Evolutionary conservation across 306 rosid species (phyloP).

Genomic region (Phaseolus lunatus): DNA sequence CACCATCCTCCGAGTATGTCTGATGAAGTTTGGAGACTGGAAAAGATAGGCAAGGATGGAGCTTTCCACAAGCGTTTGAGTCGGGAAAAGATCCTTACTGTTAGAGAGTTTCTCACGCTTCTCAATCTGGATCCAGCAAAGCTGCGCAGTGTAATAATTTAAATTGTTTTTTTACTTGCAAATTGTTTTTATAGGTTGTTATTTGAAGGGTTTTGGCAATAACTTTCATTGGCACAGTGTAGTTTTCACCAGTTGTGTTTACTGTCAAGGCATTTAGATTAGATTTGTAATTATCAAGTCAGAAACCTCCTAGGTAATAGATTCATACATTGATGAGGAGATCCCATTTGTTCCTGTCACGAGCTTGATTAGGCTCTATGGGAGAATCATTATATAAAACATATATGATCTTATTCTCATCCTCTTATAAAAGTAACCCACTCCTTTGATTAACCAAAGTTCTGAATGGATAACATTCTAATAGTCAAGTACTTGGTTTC

Average conservation of each 20-base stretch:
- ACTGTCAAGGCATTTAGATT: slow-evolving; percentile 15
- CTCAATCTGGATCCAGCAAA: slow-evolving; percentile 76
- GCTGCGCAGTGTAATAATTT: slow-evolving; percentile 79
- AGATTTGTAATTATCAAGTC: slow-evolving; percentile 36
- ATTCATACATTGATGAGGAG: neutral
- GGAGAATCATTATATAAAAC: slow-evolving; percentile 12
- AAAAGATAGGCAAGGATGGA: slow-evolving; percentile 97
- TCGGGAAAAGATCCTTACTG: slow-evolving; percentile 70
- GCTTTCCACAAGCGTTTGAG: slow-evolving; percentile 93
- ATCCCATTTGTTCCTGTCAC: slow-evolving; percentile 14
- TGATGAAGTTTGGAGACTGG: slow-evolving; percentile 98
- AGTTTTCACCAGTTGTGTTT: slow-evolving; percentile 1
- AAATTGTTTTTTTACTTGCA: slow-evolving; percentile 4
- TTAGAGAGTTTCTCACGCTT: slow-evolving; percentile 84
- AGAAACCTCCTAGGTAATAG: slow-evolving; percentile 22
- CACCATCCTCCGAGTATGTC: slow-evolving; percentile 92
- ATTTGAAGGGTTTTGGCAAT: slow-evolving; percentile 34
- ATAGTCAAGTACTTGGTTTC: slow-evolving; percentile 27
- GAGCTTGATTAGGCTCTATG: slow-evolving; percentile 6
- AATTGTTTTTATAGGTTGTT: slow-evolving; percentile 5
- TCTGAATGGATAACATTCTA: slow-evolving; percentile 22
- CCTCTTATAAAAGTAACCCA: neutral
- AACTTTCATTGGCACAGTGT: neutral
- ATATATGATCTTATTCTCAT: slow-evolving; percentile 3
- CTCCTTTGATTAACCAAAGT: slow-evolving; percentile 16